A percentile compares a stretch with the other conserved stretches of the same genome.
Evolutionary conservation across 805 yeast genomes (phyloP).

Genomic region (Ogataea sp.): DNA sequence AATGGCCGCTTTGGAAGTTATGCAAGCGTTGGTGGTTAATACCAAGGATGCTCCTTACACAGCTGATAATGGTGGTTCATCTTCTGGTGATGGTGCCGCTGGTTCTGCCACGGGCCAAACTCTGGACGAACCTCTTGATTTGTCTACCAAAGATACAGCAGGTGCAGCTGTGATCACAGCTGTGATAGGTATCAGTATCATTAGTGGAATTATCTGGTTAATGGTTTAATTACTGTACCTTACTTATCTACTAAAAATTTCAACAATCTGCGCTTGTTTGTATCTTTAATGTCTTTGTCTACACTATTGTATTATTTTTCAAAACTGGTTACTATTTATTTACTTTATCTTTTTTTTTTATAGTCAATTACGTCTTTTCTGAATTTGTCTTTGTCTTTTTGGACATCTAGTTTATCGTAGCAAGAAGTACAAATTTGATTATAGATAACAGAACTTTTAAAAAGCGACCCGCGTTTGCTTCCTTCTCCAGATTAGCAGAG

Average conservation of each 20-base stretch:
- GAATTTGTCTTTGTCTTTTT: no score
- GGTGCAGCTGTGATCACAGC: constrained; percentile 67
- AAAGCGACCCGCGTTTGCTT: no score
- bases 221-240: neutral
- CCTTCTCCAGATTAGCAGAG: no score
- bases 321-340: no score
- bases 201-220: neutral
- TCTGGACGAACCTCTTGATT: constrained; percentile 26
- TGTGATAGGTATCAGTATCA: constrained; percentile 31
- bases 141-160: constrained; percentile 43
- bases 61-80: constrained; percentile 19
- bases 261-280: no score
- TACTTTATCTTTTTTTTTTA: no score
- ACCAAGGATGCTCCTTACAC: constrained; percentile 47
- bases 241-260: neutral
- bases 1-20: constrained; percentile 62
- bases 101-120: constrained; percentile 47
- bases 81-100: constrained; percentile 53
- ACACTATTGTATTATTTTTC: no score
- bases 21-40: constrained; percentile 39
- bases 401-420: no score
- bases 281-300: no score
- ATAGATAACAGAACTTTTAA: no score
- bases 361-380: no score
- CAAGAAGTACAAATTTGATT: no score